Conservation (phyloP, 2,329 filamentous ascomycete genomes). For the Trichoderma atrobrunneum region DNA sequence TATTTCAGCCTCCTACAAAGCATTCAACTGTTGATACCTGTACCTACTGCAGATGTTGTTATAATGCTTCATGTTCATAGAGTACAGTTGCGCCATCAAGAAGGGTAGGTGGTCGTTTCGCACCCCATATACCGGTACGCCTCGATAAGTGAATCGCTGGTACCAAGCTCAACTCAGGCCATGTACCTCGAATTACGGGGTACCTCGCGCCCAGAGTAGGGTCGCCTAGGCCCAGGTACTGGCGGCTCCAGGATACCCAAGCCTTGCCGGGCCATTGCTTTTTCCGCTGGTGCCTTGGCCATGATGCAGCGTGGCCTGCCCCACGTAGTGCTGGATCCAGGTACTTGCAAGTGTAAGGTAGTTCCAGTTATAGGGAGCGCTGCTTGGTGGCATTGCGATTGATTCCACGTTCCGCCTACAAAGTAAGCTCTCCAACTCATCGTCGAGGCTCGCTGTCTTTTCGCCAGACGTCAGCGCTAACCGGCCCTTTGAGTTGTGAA, state of each 20-base stretch:
- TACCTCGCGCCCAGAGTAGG: neutral
- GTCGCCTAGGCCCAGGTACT: neutral
- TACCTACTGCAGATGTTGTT: neutral
- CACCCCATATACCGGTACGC: neutral
- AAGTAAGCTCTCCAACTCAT: neutral
- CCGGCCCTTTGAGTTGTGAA: neutral
- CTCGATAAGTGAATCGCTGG: neutral
- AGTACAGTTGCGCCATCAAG: neutral
- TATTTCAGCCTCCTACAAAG: neutral
- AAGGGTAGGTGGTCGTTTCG: neutral
- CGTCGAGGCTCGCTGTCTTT: slow-evolving; percentile 1
- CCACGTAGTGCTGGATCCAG: slow-evolving; percentile 16
- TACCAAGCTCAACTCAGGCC: neutral
- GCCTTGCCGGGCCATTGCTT: slow-evolving; percentile 17
- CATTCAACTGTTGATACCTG: neutral
- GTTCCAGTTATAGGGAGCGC: slow-evolving; percentile 2
- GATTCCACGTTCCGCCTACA: neutral
- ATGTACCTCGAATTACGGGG: neutral
- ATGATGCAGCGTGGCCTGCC: slow-evolving; percentile 19
- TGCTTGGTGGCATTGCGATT: slow-evolving; percentile 15
- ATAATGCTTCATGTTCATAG: neutral
- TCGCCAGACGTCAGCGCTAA: slow-evolving; percentile 2
- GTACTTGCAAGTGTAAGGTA: neutral
- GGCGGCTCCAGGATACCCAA: neutral
- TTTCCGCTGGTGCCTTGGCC: slow-evolving; percentile 15